Conservation (phyloP, 2,329 filamentous ascomycete genomes). For the Teratosphaeria nubilosa region DNA sequence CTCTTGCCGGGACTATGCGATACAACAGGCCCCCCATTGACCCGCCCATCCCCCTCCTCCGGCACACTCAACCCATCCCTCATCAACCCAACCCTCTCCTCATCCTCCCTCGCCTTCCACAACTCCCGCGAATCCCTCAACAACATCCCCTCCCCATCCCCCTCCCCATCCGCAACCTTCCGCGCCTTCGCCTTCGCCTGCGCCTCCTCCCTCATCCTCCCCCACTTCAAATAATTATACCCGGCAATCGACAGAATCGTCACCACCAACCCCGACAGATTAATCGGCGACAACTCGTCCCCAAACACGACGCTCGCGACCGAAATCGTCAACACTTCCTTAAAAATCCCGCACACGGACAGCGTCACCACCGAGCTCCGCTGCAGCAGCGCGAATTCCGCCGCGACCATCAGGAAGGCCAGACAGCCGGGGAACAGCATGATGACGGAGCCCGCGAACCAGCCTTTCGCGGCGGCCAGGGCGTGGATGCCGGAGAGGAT, state of each 20-base stretch:
- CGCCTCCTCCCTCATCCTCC: slow-evolving; percentile 75
- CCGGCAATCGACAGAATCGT: slow-evolving; percentile 73
- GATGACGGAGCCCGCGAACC: slow-evolving; percentile 55
- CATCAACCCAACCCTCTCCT: slow-evolving; percentile 5
- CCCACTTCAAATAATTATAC: slow-evolving; percentile 94
- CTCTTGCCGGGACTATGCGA: slow-evolving; percentile 32
- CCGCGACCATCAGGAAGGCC: slow-evolving; percentile 92
- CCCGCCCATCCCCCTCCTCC: background rate
- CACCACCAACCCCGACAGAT: slow-evolving; percentile 75
- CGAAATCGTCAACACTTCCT: slow-evolving; percentile 92
- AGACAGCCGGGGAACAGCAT: slow-evolving; percentile 82
- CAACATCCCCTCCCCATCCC: slow-evolving; percentile 26
- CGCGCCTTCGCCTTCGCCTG: slow-evolving; percentile 38
- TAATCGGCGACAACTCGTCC: slow-evolving; percentile 77
- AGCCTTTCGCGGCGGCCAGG: slow-evolving; percentile 59
- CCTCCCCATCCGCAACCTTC: slow-evolving; percentile 28
- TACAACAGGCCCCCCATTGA: background rate
- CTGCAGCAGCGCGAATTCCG: slow-evolving; percentile 89
- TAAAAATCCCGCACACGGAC: slow-evolving; percentile 96
- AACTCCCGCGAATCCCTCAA: slow-evolving; percentile 5
- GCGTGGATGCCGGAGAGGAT: slow-evolving; percentile 55
- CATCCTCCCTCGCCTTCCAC: slow-evolving; percentile 3
- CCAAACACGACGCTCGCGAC: slow-evolving; percentile 82
- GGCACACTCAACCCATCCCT: slow-evolving; percentile 4
- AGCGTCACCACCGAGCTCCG: slow-evolving; percentile 92